Conservation (phyloP, 306 rosid genomes). For the Cucurbita ficifolia region DNA sequence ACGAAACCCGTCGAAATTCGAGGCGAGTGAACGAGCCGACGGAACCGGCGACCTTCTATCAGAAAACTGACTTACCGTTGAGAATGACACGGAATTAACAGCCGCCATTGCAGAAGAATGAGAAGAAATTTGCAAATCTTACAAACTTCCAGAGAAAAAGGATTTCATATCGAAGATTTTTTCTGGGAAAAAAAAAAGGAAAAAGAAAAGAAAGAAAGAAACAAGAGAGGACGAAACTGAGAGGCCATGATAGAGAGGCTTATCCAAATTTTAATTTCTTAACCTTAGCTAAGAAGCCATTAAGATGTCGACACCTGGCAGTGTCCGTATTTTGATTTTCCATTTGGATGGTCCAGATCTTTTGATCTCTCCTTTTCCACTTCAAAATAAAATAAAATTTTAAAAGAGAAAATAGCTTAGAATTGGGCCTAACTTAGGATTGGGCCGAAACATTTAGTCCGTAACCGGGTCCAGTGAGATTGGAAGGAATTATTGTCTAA, state of each 20-base stretch:
- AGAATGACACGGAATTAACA: conserved; percentile 51
- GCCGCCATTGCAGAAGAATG: conserved; percentile 41
- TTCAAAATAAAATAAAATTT: background rate
- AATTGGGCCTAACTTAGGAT: background rate
- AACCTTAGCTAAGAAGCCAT: conserved; percentile 3
- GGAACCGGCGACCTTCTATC: conserved; percentile 23
- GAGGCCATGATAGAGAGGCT: conserved; percentile 33
- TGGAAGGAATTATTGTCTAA: too few relatives aligned
- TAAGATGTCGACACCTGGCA: conserved; percentile 24
- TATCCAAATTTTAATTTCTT: conserved; percentile 45
- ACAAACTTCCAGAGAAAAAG: conserved; percentile 18
- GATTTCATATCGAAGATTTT: conserved; percentile 13
- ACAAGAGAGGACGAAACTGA: conserved; percentile 8
- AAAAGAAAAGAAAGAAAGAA: background rate
- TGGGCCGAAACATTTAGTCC: too few relatives aligned
- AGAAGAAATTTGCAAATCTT: background rate
- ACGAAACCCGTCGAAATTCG: conserved; percentile 26
- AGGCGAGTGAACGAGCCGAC: conserved; percentile 31
- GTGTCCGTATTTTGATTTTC: conserved; percentile 3
- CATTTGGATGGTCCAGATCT: background rate
- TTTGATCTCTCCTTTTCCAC: background rate
- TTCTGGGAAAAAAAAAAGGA: too few relatives aligned
- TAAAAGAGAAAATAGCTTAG: background rate
- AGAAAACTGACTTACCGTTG: conserved; percentile 36
- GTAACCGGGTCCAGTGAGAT: too few relatives aligned